Evolutionary conservation across 768 basidiomycete genomes (phyloP).

Genomic region (Sporobolomyces phaffii): DNA sequence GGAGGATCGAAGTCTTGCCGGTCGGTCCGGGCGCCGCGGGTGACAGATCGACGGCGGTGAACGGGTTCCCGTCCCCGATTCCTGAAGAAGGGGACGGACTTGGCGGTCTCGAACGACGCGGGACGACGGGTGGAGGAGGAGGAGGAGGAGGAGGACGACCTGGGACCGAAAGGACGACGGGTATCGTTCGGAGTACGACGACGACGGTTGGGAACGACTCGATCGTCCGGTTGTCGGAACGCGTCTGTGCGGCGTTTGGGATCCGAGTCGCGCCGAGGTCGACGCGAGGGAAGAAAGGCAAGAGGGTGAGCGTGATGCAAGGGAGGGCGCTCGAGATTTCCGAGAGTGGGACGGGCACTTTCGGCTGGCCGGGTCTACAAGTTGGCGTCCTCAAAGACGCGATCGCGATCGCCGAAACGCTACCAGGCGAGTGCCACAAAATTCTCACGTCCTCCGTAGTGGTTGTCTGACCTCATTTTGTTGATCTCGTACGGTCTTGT

Average conservation of each 20-base stretch:
- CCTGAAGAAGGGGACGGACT: conserved; percentile 4
- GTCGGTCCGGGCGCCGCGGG: background rate
- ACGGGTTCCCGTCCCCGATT: background rate
- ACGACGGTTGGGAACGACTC: conserved; percentile 28
- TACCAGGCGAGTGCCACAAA: conserved; percentile 62
- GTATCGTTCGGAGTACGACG: conserved; percentile 27
- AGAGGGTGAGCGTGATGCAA: conserved; percentile 26
- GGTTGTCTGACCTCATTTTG: background rate
- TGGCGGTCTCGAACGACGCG: background rate
- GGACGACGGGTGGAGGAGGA: too few species aligned
- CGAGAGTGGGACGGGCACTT: conserved; percentile 45
- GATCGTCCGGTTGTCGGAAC: conserved; percentile 54
- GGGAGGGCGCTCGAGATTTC: conserved; percentile 5
- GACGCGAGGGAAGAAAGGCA: conserved; percentile 9
- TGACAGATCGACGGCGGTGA: background rate
- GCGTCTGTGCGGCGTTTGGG: conserved; percentile 72
- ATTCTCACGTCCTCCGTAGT: background rate
- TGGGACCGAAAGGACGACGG: background rate
- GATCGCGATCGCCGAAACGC: conserved; percentile 78
- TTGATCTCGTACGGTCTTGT: background rate
- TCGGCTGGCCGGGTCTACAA: conserved; percentile 93
- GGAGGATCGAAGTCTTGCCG: conserved; percentile 18
- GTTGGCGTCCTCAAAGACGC: conserved; percentile 89
- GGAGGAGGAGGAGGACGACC: too few species aligned
- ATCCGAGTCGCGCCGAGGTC: conserved; percentile 56